Percentiles rank a stretch among this genome's conserved stretches.
phyloP scores from a whole-genome alignment of 257 asterid species.

The Solanum pennellii region DNA sequence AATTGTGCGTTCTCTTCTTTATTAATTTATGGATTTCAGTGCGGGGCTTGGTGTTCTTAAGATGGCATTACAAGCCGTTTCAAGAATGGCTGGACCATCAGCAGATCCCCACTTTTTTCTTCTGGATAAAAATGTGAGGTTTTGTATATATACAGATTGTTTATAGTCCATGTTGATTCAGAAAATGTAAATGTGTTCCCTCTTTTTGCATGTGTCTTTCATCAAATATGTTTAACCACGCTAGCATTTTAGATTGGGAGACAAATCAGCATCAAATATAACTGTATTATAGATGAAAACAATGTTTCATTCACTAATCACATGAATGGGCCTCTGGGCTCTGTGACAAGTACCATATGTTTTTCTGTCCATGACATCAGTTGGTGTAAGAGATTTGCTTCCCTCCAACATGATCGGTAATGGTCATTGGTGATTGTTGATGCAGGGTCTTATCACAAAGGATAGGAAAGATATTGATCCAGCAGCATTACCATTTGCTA shows the following conservation, averaged over 20 bases:
- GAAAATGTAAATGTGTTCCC: neutral
- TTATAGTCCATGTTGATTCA: neutral
- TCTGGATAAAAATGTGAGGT: conserved; percentile 82
- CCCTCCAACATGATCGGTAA: neutral
- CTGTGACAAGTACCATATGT: neutral
- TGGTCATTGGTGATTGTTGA: neutral
- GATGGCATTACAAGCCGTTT: conserved; percentile 92
- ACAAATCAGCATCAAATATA: neutral
- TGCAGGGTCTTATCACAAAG: conserved; percentile 89
- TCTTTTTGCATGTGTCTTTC: neutral
- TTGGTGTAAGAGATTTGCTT: neutral
- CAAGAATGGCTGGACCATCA: conserved; percentile 69
- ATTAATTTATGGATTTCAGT: conserved; percentile 41
- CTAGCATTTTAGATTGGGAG: neutral
- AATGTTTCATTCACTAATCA: neutral
- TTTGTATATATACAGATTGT: neutral
- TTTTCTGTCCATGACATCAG: neutral
- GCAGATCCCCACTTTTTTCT: conserved; percentile 92
- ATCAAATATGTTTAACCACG: neutral
- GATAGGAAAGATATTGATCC: conserved; percentile 84
- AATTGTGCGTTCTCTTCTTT: neutral
- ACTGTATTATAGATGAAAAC: neutral
- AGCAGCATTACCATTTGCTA: conserved; percentile 91
- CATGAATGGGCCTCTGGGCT: neutral
- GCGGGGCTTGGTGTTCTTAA: conserved; percentile 99